Evolutionary conservation across 1,139 yeast species (phyloP).

Genomic region (Kluyveromyces marxianus): DNA sequence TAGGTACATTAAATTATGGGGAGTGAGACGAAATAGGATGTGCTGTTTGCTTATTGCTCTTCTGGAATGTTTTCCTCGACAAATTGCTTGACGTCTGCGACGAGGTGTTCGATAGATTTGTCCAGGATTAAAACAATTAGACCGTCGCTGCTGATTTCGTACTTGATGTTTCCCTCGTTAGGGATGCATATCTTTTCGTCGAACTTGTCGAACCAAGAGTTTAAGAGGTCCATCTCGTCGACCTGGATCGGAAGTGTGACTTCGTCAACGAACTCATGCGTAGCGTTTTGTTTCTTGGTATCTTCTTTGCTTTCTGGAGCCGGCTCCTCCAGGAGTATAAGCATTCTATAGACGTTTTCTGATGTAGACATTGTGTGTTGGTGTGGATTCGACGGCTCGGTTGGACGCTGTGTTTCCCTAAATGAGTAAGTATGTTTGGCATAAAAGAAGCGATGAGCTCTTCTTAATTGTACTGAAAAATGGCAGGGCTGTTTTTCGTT

Average conservation of each 20-base stretch:
- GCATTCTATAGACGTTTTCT: conserved; percentile 24
- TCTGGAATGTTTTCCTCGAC: conserved; percentile 12
- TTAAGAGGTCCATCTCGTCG: conserved; percentile 52
- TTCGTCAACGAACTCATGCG: conserved; percentile 29
- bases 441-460: no score
- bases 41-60: background rate
- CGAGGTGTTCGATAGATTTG: conserved; percentile 23
- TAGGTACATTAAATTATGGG: no score
- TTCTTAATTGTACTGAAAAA: no score
- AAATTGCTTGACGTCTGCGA: conserved; percentile 24
- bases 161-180: conserved; percentile 58
- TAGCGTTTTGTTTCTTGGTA: conserved; percentile 13
- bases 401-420: background rate
- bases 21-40: background rate
- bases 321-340: conserved; percentile 25
- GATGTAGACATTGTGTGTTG: conserved; percentile 8
- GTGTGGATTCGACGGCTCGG: background rate
- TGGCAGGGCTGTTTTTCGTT: no score
- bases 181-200: conserved; percentile 57
- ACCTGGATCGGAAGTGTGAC: conserved; percentile 31
- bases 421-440: background rate
- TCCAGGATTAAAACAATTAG: conserved; percentile 52
- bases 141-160: conserved; percentile 69
- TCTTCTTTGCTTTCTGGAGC: conserved; percentile 10
- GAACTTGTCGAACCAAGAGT: conserved; percentile 53